Base-by-base conservation (phyloP, 176 grass and related monocot species). In the Raddia guianensis region DNA sequence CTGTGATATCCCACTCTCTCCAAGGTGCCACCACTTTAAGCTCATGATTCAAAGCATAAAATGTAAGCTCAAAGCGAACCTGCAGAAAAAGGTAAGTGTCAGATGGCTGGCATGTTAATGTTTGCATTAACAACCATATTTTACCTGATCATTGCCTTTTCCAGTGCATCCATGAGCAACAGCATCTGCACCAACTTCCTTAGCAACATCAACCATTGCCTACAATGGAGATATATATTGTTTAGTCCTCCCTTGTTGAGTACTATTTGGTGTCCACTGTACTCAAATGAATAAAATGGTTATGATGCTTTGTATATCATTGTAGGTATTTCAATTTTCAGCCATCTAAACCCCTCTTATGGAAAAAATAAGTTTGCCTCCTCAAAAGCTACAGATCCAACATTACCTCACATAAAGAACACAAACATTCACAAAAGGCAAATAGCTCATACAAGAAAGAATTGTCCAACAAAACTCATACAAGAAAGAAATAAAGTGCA, bases 1-100 rank as follows among this genome's bases (percentile, higher is more conserved):
- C 96, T 69, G 90, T 99, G 72, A 99, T 99, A 56, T 99, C 92
- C 92, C 96, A 99, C 43, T 99, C 96, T 72, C 96, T 90, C 96
- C 96, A 99, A 69, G 96, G 96, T 84, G 90, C 96, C 82, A 99
- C 92, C 47, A 99, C 92, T 91, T 91, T 79, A 66, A 99, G 96
- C 73, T 95, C 88, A 33, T 90, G 96, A 81, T 99, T 95, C 81
- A 99, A 84, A 62, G 96, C 92, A 80, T 88, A 95, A 63, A 99
- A 99, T n/a, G 92, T 91, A 68, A 99, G 90, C 72, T 99, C 96
- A 82, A 99, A 99, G 9, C 96, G 92, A 77, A 99, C 96, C 96
- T 99, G 79, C 74, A 84, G 27, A 18, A 74, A 86, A 86, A n/a
- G 37, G 49, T 75, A 76, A 76, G 63, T 44, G 72, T 85, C 15